Evolutionary conservation across 495 filamentous ascomycete genomes (phyloP), one percentile per base, ranked within the genome.

Genomic region (Aspergillus cavernicola): DNA sequence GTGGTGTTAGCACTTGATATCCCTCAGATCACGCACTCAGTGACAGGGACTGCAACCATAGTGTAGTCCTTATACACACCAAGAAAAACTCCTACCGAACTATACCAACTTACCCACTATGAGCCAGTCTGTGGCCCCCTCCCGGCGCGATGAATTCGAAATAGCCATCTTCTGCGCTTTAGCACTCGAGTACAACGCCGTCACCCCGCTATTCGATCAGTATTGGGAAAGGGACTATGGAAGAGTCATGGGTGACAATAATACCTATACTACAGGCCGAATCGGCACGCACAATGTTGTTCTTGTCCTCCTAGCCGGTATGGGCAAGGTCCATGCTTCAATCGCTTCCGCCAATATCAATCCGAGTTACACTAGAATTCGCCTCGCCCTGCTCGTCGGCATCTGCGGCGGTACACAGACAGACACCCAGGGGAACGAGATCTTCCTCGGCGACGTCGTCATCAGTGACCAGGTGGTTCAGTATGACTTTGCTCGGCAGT

Each of bases 161-260:
- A 60, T 64, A 19, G 58, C 63, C 6, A 64, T 68, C 7, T 47
- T 68, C 11, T 66, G 66, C 31, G 64, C 61, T 12, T 52, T 64
- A 2, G 22, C 35, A 16, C 18, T 55, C n/a, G 64, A 68, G 46
- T 49, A 48, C 28, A 44, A 61, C 19, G 61, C 66, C 28, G 61
- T 68, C 31, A 28, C 50, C 7, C 42, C 42, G 3, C 19, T 56
- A n/a, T 59, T 66, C 6, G 65, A 68, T 32, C 48, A 64, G 36
- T 42, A 49, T 24, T 62, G 36, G 37, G 53, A 54, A 13, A 36
- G 39, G 15, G 18, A 36, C 18, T 66, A 61, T 49, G 54, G 52
- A 42, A 64, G 58, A 46, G 38, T 37, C 10, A 8, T 11, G 2
- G 51, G 56, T 1, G 64, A 70, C 48, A 5, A 11, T 6, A 68